Conservation (phyloP, 202 grass and related monocot genomes). For the Carex sylvatica region DNA sequence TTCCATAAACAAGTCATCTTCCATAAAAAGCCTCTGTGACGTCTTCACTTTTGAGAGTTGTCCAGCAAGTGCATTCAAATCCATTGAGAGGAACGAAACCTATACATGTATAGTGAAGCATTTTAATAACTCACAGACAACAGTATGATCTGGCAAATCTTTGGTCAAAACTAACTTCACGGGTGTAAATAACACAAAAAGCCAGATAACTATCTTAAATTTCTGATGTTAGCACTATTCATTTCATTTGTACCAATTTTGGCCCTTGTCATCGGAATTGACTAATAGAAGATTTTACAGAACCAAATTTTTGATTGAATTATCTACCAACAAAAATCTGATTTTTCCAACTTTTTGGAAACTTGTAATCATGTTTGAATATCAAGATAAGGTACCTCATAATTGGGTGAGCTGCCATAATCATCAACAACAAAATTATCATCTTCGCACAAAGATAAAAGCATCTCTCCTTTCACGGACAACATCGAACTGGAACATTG, state of each 20-base stretch:
- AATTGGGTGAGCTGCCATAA: slow-evolving; percentile 49
- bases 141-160: background rate
- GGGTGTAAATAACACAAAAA: background rate
- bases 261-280: no score
- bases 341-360: background rate
- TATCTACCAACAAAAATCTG: background rate
- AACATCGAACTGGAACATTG: slow-evolving; percentile 70
- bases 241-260: background rate
- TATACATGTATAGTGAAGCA: slow-evolving; percentile 22
- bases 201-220: background rate
- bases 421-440: slow-evolving; percentile 90
- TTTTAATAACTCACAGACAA: background rate
- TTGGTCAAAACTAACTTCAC: background rate
- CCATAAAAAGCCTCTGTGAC: slow-evolving; percentile 76
- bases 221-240: background rate
- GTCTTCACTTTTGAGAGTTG: slow-evolving; percentile 75
- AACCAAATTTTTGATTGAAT: background rate
- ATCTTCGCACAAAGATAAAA: slow-evolving; percentile 55
- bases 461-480: slow-evolving; percentile 55
- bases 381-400: slow-evolving; percentile 38
- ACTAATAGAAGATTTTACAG: background rate
- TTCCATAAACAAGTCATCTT: slow-evolving; percentile 59
- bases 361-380: background rate
- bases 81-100: slow-evolving; percentile 90
- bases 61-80: slow-evolving; percentile 66